A percentile compares a stretch with the other conserved stretches of the same genome.
Evolutionary conservation across 1,284 basidiomycete genomes (phyloP).

Genomic region (Fomitopsis pinicola): DNA sequence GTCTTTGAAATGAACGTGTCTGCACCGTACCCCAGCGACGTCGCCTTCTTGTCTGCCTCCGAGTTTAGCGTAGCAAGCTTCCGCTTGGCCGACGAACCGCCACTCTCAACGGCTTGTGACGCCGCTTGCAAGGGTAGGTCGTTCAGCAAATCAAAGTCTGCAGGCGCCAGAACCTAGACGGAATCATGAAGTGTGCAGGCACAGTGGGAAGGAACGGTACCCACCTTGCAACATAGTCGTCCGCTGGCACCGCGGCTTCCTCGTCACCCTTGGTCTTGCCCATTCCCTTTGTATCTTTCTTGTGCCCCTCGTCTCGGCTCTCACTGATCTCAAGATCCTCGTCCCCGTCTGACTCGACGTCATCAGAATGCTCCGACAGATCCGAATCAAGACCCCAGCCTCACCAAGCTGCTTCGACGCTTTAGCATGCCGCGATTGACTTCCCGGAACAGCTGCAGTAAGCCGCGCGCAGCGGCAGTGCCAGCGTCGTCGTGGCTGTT

Average conservation of each 20-base stretch:
- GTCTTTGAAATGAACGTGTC: conserved; percentile 80
- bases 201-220: too few species aligned
- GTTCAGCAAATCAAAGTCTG: conserved; percentile 92
- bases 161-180: conserved; percentile 89
- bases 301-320: conserved; percentile 63
- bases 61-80: conserved; percentile 77
- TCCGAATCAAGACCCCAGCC: conserved; percentile 87
- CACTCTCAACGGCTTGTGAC: conserved; percentile 64
- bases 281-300: conserved; percentile 34
- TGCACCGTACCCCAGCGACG: conserved; percentile 40
- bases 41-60: conserved; percentile 50
- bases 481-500: conserved; percentile 96
- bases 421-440: conserved; percentile 95
- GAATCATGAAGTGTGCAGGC: conserved; percentile 3
- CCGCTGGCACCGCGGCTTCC: conserved; percentile 12
- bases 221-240: conserved; percentile 16
- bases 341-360: conserved; percentile 75
- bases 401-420: conserved; percentile 78
- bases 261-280: conserved; percentile 27
- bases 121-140: conserved; percentile 86
- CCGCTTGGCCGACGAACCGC: conserved; percentile 78
- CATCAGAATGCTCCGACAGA: conserved; percentile 52
- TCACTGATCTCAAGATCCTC: conserved; percentile 78
- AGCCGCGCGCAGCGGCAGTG: conserved; percentile 80
- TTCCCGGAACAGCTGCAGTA: conserved; percentile 93